Percentiles rank a stretch among this genome's conserved stretches.
Conservation (phyloP, 1,139 yeast species). For the Candida glucosophila region DNA sequence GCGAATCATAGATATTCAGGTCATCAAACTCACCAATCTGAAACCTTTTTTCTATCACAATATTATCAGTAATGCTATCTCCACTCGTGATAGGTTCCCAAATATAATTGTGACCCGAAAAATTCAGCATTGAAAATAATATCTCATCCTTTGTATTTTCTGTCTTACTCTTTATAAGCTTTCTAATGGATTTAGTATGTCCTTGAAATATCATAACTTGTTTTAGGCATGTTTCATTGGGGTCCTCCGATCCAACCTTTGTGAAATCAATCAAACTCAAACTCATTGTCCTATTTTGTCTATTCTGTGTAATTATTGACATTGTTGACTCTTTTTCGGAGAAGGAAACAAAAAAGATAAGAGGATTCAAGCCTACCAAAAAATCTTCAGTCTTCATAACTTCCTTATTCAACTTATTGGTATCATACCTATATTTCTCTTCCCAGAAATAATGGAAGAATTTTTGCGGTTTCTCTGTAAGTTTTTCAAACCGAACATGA, state of each 20-base stretch:
- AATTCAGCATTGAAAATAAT: conserved; percentile 32
- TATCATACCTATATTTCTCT: too few species aligned
- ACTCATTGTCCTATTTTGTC: conserved; percentile 29
- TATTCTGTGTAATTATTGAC: conserved; percentile 29
- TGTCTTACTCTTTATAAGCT: conserved; percentile 48
- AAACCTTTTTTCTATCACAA: conserved; percentile 29
- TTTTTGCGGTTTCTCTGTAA: conserved; percentile 2
- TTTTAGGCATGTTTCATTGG: conserved; percentile 8
- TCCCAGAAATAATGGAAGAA: too few species aligned
- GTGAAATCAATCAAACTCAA: conserved; percentile 14
- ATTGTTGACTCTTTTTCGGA: conserved; percentile 9
- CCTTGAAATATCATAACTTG: conserved; percentile 61
- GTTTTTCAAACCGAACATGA: conserved; percentile 16
- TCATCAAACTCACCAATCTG: conserved; percentile 16
- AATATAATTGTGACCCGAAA: conserved; percentile 48
- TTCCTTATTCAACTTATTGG: too few species aligned
- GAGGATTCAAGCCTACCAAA: conserved; percentile 13
- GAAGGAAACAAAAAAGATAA: conserved; percentile 13
- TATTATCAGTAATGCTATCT: conserved; percentile 8
- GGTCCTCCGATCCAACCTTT: conserved; percentile 4
- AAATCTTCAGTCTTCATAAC: conserved; percentile 3
- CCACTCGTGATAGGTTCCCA: conserved; percentile 47
- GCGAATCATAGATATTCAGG: conserved; percentile 3
- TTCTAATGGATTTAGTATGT: conserved; percentile 70
- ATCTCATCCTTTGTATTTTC: conserved; percentile 16